Conservation (phyloP, 176 grass and related monocot species). For the Triticum urartu region DNA sequence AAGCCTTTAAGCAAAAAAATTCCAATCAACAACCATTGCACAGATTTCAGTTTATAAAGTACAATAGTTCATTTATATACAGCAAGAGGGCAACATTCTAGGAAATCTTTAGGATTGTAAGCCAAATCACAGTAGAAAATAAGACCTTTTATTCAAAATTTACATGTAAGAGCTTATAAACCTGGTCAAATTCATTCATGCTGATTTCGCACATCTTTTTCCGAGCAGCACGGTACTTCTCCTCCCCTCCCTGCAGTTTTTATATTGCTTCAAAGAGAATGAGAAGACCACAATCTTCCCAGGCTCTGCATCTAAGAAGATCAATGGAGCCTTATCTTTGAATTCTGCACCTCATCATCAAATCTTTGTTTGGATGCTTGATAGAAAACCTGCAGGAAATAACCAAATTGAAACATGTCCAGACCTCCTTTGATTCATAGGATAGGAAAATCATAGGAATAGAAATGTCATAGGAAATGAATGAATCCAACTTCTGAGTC, state of each 20-base stretch:
- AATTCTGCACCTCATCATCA: too few species aligned
- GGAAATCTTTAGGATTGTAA: not conserved
- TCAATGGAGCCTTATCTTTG: too few species aligned
- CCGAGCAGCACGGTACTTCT: slow-evolving; percentile 68
- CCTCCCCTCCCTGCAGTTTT: slow-evolving; percentile 63
- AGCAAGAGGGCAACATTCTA: not conserved
- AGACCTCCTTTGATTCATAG: too few species aligned
- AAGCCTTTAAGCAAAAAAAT: not conserved
- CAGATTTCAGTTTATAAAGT: not conserved
- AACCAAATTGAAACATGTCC: too few species aligned
- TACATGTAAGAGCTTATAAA: slow-evolving; percentile 72
- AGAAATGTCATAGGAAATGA: too few species aligned
- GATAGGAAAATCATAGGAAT: too few species aligned
- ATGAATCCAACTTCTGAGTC: too few species aligned
- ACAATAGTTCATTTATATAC: not conserved
- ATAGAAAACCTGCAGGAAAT: too few species aligned
- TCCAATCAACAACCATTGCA: not conserved
- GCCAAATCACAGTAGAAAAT: not conserved
- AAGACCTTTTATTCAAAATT: slow-evolving; percentile 65
- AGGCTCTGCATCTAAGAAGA: too few species aligned
- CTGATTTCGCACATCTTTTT: slow-evolving; percentile 88
- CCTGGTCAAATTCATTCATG: slow-evolving; percentile 70
- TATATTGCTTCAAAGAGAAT: not conserved
- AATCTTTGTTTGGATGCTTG: too few species aligned
- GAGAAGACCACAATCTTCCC: too few species aligned